Percentiles rank a stretch among this genome's conserved stretches.
Conservation (phyloP, 2,329 filamentous ascomycete species). For the Ophiosphaerella korrae region DNA sequence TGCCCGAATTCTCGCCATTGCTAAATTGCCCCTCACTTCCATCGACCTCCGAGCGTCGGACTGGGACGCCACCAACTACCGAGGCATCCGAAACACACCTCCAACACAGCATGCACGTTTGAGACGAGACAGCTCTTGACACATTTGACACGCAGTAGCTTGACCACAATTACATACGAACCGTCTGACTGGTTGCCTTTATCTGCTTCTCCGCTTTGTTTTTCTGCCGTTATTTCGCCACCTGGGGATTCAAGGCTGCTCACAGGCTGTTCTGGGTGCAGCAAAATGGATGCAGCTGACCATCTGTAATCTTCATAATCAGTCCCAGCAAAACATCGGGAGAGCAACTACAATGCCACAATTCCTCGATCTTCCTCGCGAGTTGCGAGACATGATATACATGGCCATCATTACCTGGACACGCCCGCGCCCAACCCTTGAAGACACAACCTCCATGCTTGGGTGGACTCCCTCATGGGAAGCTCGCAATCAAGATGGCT, state of each 20-base stretch:
- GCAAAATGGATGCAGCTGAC: not conserved
- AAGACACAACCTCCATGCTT: conserved; percentile 23
- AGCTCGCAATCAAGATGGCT: conserved; percentile 23
- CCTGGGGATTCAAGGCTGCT: not conserved
- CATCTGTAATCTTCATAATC: no score
- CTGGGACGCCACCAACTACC: no score
- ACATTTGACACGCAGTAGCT: not conserved
- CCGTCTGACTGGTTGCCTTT: no score
- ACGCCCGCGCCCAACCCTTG: conserved; percentile 22
- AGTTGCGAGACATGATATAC: conserved; percentile 44
- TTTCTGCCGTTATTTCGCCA: no score
- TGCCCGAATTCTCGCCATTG: no score
- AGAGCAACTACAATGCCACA: conserved; percentile 19
- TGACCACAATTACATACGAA: not conserved
- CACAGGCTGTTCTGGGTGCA: not conserved
- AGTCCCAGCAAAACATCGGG: no score
- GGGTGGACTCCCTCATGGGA: conserved; percentile 21
- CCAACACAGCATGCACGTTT: not conserved
- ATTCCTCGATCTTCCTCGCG: conserved; percentile 37
- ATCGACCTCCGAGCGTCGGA: no score
- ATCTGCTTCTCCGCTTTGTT: no score
- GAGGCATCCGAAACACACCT: not conserved
- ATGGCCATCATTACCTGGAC: conserved; percentile 30
- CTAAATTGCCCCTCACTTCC: no score
- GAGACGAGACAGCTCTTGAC: not conserved